Evolutionary conservation across 2,329 filamentous ascomycete species (phyloP), one percentile per base, ranked within the genome.

Genomic region (Cercospora sp.): DNA sequence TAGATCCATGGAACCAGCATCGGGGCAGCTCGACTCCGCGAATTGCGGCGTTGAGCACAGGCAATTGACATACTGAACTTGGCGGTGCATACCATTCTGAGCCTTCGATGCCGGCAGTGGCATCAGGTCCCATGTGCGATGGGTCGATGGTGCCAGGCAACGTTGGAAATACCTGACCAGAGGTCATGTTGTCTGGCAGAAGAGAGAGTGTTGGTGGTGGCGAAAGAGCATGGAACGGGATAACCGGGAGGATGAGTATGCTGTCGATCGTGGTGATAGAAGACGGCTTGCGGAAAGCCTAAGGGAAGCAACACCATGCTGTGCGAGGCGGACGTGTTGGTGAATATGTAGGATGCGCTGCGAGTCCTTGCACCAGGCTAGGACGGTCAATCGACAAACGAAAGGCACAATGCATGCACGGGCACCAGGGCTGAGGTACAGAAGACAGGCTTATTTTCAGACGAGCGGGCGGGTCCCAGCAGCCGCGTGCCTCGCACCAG

Each of bases 261-360:
- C 64, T 65, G 72, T 67, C 70, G 73, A 72, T 73, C 66, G 51
- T 60, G 69, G 18, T 65, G 36, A 63, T 55, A 69, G 39, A 36
- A 59, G 63, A 63, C 66, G 69, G 73, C 69, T 62, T 60, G 69
- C 69, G 68, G 68, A 58, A 72, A 73, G 73, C 70, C 71, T 69
- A 69, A 58, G 55, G 63, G 61, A 60, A 70, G 67, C 63, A 67
- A 65, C 58, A 69, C 65, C 68, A 69, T 69, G 72, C 67, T 69
- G 58, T 62, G 64, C 65, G 73, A 71, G 70, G 62, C 61, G 73
- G 73, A 72, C 70, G 75, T 74, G 73, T 73, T 75, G 74, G 71
- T 72, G 67, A 70, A 75, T 76, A 74, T 72, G 74, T 76, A 76
- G 72, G 72, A 73, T 72, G 67, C 60, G 68, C 69, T 67, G 55